Conservation (phyloP, 2,329 filamentous ascomycete species). For the Neurospora sp. region DNA sequence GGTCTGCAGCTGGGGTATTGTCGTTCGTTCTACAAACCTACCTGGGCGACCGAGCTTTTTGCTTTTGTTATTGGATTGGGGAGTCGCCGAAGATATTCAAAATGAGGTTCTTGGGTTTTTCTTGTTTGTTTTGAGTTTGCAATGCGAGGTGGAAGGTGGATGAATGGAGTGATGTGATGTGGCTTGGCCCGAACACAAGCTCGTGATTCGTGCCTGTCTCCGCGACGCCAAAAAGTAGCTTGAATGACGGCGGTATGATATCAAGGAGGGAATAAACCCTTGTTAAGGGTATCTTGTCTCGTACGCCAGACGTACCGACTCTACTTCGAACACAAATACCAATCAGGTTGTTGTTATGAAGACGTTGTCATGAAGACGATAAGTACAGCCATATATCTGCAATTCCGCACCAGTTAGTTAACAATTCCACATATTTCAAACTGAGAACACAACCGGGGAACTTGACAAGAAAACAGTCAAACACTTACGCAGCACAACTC, state of each 20-base stretch:
- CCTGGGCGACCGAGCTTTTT: not conserved
- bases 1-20: no score
- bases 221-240: not conserved
- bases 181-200: not conserved
- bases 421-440: not conserved
- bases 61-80: not conserved
- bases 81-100: not conserved
- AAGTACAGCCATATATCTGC: not conserved
- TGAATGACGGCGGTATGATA: no score
- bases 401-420: not conserved
- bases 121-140: not conserved
- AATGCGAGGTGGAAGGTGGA: no score
- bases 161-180: no score
- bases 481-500: not conserved
- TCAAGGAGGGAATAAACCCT: no score
- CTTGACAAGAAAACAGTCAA: not conserved
- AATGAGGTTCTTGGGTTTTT: not conserved
- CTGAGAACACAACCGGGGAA: not conserved
- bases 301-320: not conserved
- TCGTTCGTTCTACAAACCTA: no score
- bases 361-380: not conserved
- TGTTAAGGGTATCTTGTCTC: not conserved
- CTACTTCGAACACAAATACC: not conserved
- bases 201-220: not conserved
- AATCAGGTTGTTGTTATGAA: not conserved